These are phyloP conservation scores for Lipomyces chichibuensis DNA, from an alignment of 805 yeast species.

Conservation along the genomic window DNA sequence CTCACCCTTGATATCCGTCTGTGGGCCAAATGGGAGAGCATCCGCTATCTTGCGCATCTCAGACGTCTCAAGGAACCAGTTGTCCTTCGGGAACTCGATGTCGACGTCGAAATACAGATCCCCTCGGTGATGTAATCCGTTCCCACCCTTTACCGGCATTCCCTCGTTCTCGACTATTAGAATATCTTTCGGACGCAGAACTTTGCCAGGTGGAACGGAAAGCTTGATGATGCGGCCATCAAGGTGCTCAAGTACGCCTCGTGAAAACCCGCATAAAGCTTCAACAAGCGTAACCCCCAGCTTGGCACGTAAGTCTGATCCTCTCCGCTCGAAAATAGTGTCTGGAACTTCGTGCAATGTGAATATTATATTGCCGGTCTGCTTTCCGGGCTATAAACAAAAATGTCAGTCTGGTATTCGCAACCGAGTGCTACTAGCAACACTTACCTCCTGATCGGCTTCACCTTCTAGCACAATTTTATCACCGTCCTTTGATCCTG, in stretches of 20 bases:
- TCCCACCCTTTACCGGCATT: constrained; percentile 62
- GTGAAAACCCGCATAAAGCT: constrained; percentile 79
- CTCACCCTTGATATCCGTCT: constrained; percentile 8
- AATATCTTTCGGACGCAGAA: constrained; percentile 73
- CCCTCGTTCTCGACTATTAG: constrained; percentile 73
- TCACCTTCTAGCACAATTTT: constrained; percentile 62
- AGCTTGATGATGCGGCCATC: constrained; percentile 73
- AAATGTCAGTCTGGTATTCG: constrained; percentile 1
- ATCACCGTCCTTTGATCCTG: constrained; percentile 70
- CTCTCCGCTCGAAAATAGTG: constrained; percentile 57
- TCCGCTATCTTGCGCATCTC: constrained; percentile 49
- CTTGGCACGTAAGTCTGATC: constrained; percentile 65
- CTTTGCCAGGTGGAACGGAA: constrained; percentile 74
- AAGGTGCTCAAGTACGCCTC: constrained; percentile 66
- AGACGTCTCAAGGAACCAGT: constrained; percentile 77
- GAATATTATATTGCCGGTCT: constrained; percentile 77
- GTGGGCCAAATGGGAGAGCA: constrained; percentile 36
- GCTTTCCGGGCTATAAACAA: constrained; percentile 52
- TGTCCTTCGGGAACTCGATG: constrained; percentile 80
- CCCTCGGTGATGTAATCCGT: constrained; percentile 54
- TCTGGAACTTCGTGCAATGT: constrained; percentile 57
- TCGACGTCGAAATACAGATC: constrained; percentile 71
- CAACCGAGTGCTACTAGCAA: not conserved
- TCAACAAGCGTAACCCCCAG: constrained; percentile 71
- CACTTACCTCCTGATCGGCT: constrained; percentile 64